Base-by-base conservation (phyloP, 75 land plant species). In the Picea sitchensis region DNA sequence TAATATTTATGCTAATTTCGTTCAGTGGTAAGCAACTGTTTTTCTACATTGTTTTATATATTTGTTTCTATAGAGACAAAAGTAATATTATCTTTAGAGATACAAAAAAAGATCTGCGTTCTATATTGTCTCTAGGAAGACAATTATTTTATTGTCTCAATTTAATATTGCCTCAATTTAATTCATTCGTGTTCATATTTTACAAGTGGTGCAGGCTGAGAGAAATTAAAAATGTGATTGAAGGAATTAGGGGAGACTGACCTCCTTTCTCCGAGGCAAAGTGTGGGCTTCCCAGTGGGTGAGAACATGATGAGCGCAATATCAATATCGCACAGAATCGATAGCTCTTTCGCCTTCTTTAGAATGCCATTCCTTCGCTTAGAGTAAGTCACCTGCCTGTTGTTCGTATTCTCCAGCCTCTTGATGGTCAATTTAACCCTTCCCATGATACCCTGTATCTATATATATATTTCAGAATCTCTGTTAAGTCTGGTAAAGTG, bases 271-370 rank as follows among this genome's bases (percentile, higher is more conserved):
- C 86, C 88, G 67, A 36, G 44, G 81, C 71, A 90, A 59, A 86
- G 57, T 5, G 86, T 75, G 30, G 86, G 86, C 78, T 88, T 87
- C n/a, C 88, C 92, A 32, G 90, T 82, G 23, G 91, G 89, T 12
- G 94, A 90, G 84, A 92, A 92, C 82, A 88, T 84, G 74, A 92
- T 87, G 65, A 92, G 87, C 17, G 85, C 78, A 56, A 92, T 78
- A 21, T 92, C 88, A 8, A 87, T 81, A 65, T 90, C 94, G 77
- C 94, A 92, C 11, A 90, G 78, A 14, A 88, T 87, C 1, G 94
- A 82, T 3, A 92, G 85, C 74, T 92, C 94, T 17, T 80, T 81
- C 8, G 94, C 94, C 82, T 92, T 92, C 86, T 92, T 92, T 57
- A 91, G 44, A 21, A 92, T 82, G 60, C 94, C 94, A 34, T 76